Conservation (phyloP, 345 rosid species). For the Clarkia xantiana region DNA sequence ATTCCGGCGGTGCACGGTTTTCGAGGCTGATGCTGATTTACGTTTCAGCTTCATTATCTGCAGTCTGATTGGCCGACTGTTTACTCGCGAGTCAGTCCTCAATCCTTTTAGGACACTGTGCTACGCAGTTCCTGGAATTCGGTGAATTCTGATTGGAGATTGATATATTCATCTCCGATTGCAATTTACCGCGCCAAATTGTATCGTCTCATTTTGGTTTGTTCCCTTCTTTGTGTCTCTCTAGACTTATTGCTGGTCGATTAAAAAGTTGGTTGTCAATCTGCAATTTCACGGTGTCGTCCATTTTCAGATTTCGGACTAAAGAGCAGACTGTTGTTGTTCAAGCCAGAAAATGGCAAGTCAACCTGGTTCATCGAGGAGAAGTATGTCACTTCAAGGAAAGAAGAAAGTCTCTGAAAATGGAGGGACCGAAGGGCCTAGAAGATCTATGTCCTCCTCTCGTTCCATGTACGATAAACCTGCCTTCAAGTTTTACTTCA, state of each 20-base stretch:
- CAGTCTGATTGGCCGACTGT: no score
- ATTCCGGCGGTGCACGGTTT: neutral
- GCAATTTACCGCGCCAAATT: no score
- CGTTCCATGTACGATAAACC: constrained; percentile 40
- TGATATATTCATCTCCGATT: no score
- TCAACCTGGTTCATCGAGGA: constrained; percentile 63
- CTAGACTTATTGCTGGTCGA: no score
- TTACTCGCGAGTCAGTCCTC: no score
- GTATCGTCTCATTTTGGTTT: no score
- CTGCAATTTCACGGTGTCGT: no score
- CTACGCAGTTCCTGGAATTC: no score
- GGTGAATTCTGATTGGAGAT: no score
- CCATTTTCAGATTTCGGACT: neutral
- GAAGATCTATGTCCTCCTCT: constrained; percentile 49
- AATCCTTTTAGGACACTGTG: no score
- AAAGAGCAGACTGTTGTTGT: constrained; percentile 5
- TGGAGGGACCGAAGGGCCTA: constrained; percentile 32
- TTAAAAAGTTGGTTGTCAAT: no score
- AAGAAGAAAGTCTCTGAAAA: constrained; percentile 48
- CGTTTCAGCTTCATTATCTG: neutral
- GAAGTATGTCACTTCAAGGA: constrained; percentile 31
- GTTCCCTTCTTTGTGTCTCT: no score
- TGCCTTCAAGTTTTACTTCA: neutral
- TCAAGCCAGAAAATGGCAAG: constrained; percentile 39
- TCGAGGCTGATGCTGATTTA: neutral